Conservation (phyloP, 768 basidiomycete species). For the Ramaria sp. region DNA sequence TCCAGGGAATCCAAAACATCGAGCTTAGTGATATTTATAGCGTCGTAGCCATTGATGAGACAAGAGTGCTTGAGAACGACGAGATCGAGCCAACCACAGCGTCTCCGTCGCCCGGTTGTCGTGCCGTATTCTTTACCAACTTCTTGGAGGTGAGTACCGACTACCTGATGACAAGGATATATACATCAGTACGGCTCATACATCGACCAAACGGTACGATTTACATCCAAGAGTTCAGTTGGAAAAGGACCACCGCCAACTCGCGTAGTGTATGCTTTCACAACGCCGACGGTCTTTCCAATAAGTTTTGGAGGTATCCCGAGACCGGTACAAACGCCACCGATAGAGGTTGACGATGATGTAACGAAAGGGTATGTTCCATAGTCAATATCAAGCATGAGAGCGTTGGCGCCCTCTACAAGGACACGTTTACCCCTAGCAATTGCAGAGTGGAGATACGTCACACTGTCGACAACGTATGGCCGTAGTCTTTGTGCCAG, state of each 20-base stretch:
- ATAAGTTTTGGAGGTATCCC: conserved; percentile 88
- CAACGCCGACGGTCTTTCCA: conserved; percentile 81
- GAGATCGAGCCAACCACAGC: conserved; percentile 96
- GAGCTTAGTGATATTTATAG: conserved; percentile 90
- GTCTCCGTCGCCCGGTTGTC: conserved; percentile 85
- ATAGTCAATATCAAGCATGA: conserved; percentile 97
- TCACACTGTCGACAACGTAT: conserved; percentile 81
- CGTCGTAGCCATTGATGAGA: conserved; percentile 92
- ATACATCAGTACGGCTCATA: conserved; percentile 1
- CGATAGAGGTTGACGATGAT: conserved; percentile 85
- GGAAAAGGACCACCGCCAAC: conserved; percentile 99
- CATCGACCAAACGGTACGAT: conserved; percentile 16
- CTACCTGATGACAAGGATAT: conserved; percentile 34
- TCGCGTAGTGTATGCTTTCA: conserved; percentile 97
- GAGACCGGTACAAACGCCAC: conserved; percentile 96
- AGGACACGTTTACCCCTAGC: conserved; percentile 68
- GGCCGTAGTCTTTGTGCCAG: conserved; percentile 80
- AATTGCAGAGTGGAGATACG: conserved; percentile 76
- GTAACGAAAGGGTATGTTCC: conserved; percentile 99
- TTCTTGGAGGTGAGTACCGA: conserved; percentile 85
- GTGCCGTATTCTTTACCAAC: conserved; percentile 87
- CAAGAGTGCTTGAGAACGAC: conserved; percentile 89
- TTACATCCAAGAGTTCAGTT: conserved; percentile 83
- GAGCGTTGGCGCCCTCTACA: conserved; percentile 95
- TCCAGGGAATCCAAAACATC: conserved; percentile 79